phyloP scores from a whole-genome alignment of 192 early-diverging fungal species.

The Lunasporangiospora selenospora region DNA sequence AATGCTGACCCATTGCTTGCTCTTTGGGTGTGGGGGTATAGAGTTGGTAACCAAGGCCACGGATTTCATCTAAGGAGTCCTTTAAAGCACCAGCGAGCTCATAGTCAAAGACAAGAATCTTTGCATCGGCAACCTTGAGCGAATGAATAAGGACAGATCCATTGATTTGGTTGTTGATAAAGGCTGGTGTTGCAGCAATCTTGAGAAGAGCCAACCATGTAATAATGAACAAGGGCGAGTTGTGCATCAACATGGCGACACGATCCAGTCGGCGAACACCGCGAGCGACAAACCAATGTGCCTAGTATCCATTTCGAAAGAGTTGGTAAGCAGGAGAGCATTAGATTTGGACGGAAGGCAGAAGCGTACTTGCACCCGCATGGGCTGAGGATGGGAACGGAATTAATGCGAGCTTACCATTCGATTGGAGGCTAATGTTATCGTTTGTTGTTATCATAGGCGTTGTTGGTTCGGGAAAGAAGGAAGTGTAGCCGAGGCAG shows the following conservation, averaged over 20 bases:
- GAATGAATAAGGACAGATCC: constrained; percentile 49
- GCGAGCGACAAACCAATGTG: constrained; percentile 35
- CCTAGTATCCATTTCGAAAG: too few relatives aligned
- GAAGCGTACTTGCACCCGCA: too few relatives aligned
- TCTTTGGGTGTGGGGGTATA: constrained; percentile 29
- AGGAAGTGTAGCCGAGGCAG: not conserved
- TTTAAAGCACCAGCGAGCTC: constrained; percentile 20
- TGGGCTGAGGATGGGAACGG: too few relatives aligned
- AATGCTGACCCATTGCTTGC: constrained; percentile 16
- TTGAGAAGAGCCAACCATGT: constrained; percentile 61
- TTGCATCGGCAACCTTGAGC: constrained; percentile 47
- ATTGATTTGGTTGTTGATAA: constrained; percentile 67
- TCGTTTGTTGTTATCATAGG: too few relatives aligned
- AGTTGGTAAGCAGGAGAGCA: too few relatives aligned
- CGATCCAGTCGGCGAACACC: constrained; percentile 29
- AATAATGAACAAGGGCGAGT: constrained; percentile 63
- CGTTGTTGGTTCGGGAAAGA: too few relatives aligned
- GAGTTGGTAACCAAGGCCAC: constrained; percentile 24
- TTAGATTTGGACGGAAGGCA: too few relatives aligned
- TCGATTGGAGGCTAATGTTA: constrained; percentile 26
- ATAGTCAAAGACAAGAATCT: constrained; percentile 54
- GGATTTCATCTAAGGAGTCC: constrained; percentile 25
- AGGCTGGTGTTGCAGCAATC: constrained; percentile 58
- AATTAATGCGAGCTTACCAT: too few relatives aligned
- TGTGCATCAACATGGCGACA: constrained; percentile 66